Evolutionary conservation across 2,329 filamentous ascomycete species (phyloP), one percentile per base, ranked within the genome.

Genomic region (Trichoderma sp.): DNA sequence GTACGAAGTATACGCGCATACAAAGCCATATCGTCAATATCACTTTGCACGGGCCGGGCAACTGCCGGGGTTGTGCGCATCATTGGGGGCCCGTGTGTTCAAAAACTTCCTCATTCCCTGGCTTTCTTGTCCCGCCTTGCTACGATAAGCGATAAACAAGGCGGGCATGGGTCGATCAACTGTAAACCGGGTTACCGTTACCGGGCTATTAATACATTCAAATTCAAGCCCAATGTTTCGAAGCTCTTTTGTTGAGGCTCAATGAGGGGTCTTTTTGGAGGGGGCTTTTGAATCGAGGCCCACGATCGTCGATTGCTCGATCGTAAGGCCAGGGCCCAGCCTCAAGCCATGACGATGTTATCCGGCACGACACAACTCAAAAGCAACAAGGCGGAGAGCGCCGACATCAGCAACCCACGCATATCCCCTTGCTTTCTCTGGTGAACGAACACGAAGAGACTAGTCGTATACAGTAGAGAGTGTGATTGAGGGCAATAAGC

Each of bases 401-500:
- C 45, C 45, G 45, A 6, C 45, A 53, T 53, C 45, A 53, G n/a
- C n/a, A 53, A 53, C 45, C 45, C n/a, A 53, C 45, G 45, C 45
- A 53, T 6, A 16, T 41, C 38, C n/a, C 27, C 31, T 53, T 35
- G 18, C 18, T 56, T 21, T 18, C 31, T 27, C 27, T 53, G 50
- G 41, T 7, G 12, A 59, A 59, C 31, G n/a, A 59, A 59, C 66
- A 69, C 66, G 45, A 53, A 53, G 45, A 53, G 45, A 53, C 45
- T 53, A 53, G n/a, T 41, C 38, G 38, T 41, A 41, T 41, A 38
- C 18, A 50, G 45, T 38, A 69, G 21, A n/a, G 35, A 31, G 14
- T 27, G 66, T 69, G 66, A 69, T 69, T 14, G 14, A 41, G 66
- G 53, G 21, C 66, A 69, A 69, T 69, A 69, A 59, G 66, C 66